Evolutionary conservation across 1,139 yeast species (phyloP).

Genomic region (Magnusiomyces paraingens): DNA sequence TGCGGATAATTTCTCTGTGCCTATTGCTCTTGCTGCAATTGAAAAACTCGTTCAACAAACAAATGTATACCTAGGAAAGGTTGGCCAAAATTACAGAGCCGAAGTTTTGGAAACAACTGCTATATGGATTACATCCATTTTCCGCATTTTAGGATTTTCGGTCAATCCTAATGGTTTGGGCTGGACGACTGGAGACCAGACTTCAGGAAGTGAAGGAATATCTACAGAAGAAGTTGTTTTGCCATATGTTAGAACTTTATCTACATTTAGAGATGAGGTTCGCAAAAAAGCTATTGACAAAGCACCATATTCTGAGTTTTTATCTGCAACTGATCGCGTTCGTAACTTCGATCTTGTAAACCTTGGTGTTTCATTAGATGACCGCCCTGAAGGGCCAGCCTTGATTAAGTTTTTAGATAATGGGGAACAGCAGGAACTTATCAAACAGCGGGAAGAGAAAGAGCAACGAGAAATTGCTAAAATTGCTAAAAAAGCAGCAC

Average conservation of each 20-base stretch:
- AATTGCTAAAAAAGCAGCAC: slow-evolving; percentile 34
- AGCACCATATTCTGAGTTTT: slow-evolving; percentile 48
- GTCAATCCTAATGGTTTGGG: slow-evolving; percentile 67
- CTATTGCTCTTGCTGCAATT: slow-evolving; percentile 59
- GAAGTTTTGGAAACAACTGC: slow-evolving; percentile 64
- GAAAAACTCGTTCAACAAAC: slow-evolving; percentile 63
- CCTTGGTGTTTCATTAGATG: slow-evolving; percentile 81
- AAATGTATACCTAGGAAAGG: slow-evolving; percentile 60
- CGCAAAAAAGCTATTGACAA: slow-evolving; percentile 67
- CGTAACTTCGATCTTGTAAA: slow-evolving; percentile 61
- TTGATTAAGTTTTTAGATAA: slow-evolving; percentile 71
- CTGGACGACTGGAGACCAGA: slow-evolving; percentile 49
- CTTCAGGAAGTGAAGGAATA: slow-evolving; percentile 21
- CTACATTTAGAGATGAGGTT: slow-evolving; percentile 75
- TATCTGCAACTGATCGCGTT: slow-evolving; percentile 52
- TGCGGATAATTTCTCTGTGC: slow-evolving; percentile 82
- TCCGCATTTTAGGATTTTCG: slow-evolving; percentile 69
- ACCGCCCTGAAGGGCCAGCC: slow-evolving; percentile 73
- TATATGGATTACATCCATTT: slow-evolving; percentile 61
- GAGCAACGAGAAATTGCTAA: slow-evolving; percentile 48
- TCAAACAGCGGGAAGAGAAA: slow-evolving; percentile 53
- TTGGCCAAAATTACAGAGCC: slow-evolving; percentile 48
- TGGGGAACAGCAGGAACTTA: slow-evolving; percentile 60
- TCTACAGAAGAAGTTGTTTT: slow-evolving; percentile 60
- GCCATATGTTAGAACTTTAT: slow-evolving; percentile 74